Evolutionary conservation across 306 rosid genomes (phyloP).

Genomic region (Quercus ilex): DNA sequence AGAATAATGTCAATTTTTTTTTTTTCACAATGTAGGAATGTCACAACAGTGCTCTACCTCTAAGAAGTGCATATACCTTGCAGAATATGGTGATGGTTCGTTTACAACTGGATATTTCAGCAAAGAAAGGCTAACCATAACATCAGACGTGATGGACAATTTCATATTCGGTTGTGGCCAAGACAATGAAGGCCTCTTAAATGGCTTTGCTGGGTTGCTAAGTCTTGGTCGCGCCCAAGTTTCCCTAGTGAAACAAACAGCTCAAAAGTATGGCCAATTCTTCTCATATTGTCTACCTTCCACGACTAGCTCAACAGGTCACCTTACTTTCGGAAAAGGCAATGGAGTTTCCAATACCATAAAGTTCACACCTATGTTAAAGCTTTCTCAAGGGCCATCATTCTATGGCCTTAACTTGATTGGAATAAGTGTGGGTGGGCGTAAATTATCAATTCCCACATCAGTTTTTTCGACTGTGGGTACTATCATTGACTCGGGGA

Average conservation of each 20-base stretch:
- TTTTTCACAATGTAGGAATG: conserved; percentile 28
- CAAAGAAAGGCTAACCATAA: conserved; percentile 41
- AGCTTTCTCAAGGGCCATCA: conserved; percentile 8
- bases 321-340: conserved; percentile 43
- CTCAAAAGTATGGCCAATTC: conserved; percentile 34
- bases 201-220: conserved; percentile 55
- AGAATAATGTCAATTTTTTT: too few relatives aligned
- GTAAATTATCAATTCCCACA: conserved; percentile 27
- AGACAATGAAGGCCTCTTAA: conserved; percentile 56
- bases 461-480: conserved; percentile 42
- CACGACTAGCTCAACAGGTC: conserved; percentile 45
- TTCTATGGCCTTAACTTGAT: conserved; percentile 47
- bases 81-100: conserved; percentile 53
- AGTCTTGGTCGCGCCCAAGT: conserved; percentile 72
- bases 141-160: conserved; percentile 19
- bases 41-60: conserved; percentile 28
- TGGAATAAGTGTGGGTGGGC: conserved; percentile 42
- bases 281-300: conserved; percentile 84
- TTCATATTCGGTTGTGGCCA: conserved; percentile 78
- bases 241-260: conserved; percentile 66
- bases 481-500: conserved; percentile 70
- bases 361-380: conserved; percentile 48
- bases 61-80: conserved; percentile 43
- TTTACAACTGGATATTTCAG: conserved; percentile 52
- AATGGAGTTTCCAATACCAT: neutral